Evolutionary conservation across 78 protist species (phyloP).

Genomic region (Polysphondylium violaceum): DNA sequence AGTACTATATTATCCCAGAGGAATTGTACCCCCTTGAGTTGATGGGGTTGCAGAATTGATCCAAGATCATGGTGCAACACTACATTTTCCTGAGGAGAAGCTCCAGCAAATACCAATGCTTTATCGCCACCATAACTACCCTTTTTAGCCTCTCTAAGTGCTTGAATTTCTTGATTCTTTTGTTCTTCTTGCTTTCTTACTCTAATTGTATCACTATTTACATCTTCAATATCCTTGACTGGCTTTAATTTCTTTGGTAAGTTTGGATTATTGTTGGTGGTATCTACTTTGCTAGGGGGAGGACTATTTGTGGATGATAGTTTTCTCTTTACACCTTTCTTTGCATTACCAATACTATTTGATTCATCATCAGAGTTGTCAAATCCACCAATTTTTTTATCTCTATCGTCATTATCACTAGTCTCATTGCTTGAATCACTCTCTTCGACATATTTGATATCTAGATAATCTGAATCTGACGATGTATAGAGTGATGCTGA

Average conservation of each 20-base stretch:
- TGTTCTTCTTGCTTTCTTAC: constrained; percentile 38
- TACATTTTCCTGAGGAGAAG: neutral
- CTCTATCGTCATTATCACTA: neutral
- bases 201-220: constrained; percentile 31
- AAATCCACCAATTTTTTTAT: neutral
- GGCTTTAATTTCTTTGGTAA: neutral
- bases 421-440: neutral
- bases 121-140: neutral
- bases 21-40: constrained; percentile 86
- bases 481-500: too few relatives aligned
- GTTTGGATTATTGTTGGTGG: too few relatives aligned
- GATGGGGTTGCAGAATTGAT: constrained; percentile 76
- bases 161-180: constrained; percentile 24
- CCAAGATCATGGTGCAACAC: constrained; percentile 39
- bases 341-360: neutral
- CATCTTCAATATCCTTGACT: constrained; percentile 6
- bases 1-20: constrained; percentile 71
- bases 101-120: constrained; percentile 23
- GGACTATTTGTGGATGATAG: neutral
- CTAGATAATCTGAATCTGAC: too few relatives aligned
- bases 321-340: neutral
- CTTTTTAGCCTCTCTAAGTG: neutral
- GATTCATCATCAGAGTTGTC: neutral
- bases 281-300: neutral
- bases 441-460: neutral